Evolutionary conservation across 768 basidiomycete genomes (phyloP).

Genomic region (Panus rudis): DNA sequence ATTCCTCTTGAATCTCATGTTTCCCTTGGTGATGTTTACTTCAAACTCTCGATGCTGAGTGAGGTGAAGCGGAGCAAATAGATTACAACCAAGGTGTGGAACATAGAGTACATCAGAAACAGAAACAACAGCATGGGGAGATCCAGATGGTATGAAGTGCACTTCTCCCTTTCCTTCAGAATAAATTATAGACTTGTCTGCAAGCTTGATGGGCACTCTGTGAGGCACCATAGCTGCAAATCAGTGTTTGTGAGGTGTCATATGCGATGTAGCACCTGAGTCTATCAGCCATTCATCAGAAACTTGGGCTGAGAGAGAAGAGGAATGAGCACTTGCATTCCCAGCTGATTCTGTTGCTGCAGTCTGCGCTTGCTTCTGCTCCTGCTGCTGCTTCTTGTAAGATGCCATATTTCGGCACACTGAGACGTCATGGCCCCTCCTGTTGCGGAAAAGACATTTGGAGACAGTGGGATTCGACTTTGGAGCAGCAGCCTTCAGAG

Average conservation of each 20-base stretch:
- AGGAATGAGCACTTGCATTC: neutral
- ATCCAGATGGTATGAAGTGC: too few species aligned
- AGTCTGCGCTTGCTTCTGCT: neutral
- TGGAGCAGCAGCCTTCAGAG: neutral
- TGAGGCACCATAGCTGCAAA: neutral
- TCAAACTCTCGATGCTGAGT: neutral
- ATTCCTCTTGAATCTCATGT: neutral
- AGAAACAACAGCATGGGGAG: too few species aligned
- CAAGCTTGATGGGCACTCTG: neutral
- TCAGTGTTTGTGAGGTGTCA: neutral
- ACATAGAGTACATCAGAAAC: neutral
- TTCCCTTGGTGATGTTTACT: neutral
- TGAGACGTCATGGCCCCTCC: neutral
- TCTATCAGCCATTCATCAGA: neutral
- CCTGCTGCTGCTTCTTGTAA: neutral
- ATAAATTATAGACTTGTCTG: neutral
- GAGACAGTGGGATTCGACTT: neutral
- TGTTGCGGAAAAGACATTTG: neutral
- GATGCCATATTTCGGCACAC: neutral
- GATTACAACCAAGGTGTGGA: neutral
- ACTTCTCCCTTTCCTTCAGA: neutral
- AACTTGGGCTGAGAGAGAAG: neutral
- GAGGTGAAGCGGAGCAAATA: neutral
- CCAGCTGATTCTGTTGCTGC: neutral
- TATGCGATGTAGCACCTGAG: neutral